These are phyloP conservation scores for Juglanconis oblonga DNA, from an alignment of 2,329 filamentous ascomycete genomes.

Conservation along the genomic window DNA sequence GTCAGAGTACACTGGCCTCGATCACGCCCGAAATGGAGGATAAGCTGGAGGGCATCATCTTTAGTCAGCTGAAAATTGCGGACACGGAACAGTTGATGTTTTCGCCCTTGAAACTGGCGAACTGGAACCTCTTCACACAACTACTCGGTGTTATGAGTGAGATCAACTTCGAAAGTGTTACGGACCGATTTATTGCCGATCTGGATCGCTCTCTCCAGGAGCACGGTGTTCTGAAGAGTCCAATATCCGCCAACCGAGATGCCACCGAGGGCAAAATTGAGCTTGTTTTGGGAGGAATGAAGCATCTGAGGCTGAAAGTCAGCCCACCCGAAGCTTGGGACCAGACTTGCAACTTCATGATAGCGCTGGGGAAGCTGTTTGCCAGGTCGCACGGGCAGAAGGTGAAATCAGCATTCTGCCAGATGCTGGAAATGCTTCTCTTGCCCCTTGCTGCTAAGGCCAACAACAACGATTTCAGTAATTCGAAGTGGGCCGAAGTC, in stretches of 20 bases:
- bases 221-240: conserved; percentile 63
- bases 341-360: conserved; percentile 85
- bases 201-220: conserved; percentile 77
- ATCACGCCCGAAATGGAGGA: conserved; percentile 92
- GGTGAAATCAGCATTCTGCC: conserved; percentile 92
- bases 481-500: conserved; percentile 84
- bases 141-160: conserved; percentile 95
- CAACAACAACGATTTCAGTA: conserved; percentile 69
- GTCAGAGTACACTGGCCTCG: conserved; percentile 76
- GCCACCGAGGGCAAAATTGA: conserved; percentile 81
- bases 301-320: conserved; percentile 75
- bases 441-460: conserved; percentile 83
- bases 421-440: conserved; percentile 82
- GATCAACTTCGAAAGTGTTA: conserved; percentile 82
- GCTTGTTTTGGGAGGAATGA: conserved; percentile 86
- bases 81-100: conserved; percentile 76
- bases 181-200: conserved; percentile 77
- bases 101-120: conserved; percentile 82
- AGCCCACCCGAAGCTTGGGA: conserved; percentile 75
- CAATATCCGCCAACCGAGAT: conserved; percentile 51
- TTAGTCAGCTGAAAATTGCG: conserved; percentile 86
- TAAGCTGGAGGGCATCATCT: conserved; percentile 92
- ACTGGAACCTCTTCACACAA: conserved; percentile 93
- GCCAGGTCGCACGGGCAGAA: conserved; percentile 80
- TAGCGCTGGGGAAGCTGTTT: conserved; percentile 77